A percentile compares a stretch with the other conserved stretches of the same genome.
Evolutionary conservation across 352 stramenopile species (phyloP).

Genomic region (Globisporangium middletonii): DNA sequence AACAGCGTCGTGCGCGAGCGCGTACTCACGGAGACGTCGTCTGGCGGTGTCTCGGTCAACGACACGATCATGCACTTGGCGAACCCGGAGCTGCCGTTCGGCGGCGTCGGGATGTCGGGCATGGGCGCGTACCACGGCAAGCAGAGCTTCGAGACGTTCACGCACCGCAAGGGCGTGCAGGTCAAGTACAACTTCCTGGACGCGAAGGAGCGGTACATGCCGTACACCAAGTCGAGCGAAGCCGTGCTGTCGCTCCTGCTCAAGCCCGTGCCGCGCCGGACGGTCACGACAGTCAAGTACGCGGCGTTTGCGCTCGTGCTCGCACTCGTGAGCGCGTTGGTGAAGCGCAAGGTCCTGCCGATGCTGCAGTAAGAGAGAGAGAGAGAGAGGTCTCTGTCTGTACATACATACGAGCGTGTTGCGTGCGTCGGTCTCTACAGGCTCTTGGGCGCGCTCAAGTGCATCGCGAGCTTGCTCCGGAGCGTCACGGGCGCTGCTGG

Average conservation of each 20-base stretch:
- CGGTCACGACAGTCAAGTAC: conserved; percentile 2
- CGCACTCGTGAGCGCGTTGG: too few species aligned
- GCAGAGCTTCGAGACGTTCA: conserved; percentile 74
- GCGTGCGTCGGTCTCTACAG: conserved; percentile 14
- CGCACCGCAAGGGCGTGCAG: conserved; percentile 61
- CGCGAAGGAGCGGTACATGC: conserved; percentile 44
- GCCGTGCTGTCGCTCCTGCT: conserved; percentile 32
- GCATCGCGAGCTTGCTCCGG: conserved; percentile 38
- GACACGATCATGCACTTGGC: conserved; percentile 74
- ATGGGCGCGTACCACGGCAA: conserved; percentile 83
- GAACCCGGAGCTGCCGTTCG: conserved; percentile 71
- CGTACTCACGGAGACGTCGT: conserved; percentile 46
- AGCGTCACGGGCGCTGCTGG: conserved; percentile 19
- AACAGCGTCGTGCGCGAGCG: conserved; percentile 31
- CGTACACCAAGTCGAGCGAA: conserved; percentile 30
- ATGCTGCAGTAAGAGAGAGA: too few species aligned
- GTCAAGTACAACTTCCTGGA: conserved; percentile 59
- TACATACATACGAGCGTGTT: neutral
- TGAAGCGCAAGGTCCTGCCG: too few species aligned
- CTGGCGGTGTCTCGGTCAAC: conserved; percentile 69
- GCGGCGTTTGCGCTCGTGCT: too few species aligned
- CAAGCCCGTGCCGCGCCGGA: conserved; percentile 32
- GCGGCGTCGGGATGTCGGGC: conserved; percentile 74
- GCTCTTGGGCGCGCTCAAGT: conserved; percentile 30
- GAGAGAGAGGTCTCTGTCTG: too few species aligned